These are phyloP conservation scores for Stemphylium beticola DNA, from an alignment of 2,329 filamentous ascomycete species.

Conservation along the genomic window DNA sequence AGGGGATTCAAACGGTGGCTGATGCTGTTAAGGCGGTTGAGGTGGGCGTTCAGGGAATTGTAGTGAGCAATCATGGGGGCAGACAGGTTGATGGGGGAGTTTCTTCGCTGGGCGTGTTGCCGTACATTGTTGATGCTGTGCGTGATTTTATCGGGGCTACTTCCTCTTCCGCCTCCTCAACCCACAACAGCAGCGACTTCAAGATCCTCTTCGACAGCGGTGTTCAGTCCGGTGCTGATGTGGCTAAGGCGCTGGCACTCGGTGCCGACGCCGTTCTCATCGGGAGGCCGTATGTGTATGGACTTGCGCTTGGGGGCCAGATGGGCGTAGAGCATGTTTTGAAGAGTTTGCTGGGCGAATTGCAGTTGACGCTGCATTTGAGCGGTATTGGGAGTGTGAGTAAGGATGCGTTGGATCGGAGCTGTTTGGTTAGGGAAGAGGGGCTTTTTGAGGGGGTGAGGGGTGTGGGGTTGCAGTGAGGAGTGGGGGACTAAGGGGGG, in stretches of 20 bases:
- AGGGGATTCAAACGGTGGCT: slow-evolving; percentile 62
- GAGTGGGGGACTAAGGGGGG: too few species aligned
- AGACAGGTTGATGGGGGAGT: slow-evolving; percentile 60
- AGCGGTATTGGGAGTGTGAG: too few species aligned
- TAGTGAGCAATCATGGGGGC: slow-evolving; percentile 62
- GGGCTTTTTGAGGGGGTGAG: too few species aligned
- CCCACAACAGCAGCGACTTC: too few species aligned
- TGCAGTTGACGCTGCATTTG: too few species aligned
- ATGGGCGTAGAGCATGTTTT: slow-evolving; percentile 57
- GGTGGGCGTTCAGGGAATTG: slow-evolving; percentile 56
- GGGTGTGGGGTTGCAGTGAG: too few species aligned
- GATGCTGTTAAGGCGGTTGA: slow-evolving; percentile 56
- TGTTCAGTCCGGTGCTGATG: slow-evolving; percentile 57
- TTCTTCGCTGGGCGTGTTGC: slow-evolving; percentile 55
- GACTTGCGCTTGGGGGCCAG: slow-evolving; percentile 61
- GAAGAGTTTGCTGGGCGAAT: slow-evolving; percentile 7
- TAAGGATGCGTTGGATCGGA: too few species aligned
- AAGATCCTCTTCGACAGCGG: slow-evolving; percentile 59
- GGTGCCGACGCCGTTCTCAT: slow-evolving; percentile 49
- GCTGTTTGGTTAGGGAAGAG: too few species aligned
- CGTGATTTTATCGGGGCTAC: too few species aligned
- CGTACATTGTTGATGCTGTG: too few species aligned
- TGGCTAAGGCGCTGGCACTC: slow-evolving; percentile 59
- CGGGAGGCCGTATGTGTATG: slow-evolving; percentile 61
- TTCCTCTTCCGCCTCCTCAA: too few species aligned